Evolutionary conservation across 768 basidiomycete species (phyloP), one percentile per base, ranked within the genome.

Genomic region (Asterophora parasitica): DNA sequence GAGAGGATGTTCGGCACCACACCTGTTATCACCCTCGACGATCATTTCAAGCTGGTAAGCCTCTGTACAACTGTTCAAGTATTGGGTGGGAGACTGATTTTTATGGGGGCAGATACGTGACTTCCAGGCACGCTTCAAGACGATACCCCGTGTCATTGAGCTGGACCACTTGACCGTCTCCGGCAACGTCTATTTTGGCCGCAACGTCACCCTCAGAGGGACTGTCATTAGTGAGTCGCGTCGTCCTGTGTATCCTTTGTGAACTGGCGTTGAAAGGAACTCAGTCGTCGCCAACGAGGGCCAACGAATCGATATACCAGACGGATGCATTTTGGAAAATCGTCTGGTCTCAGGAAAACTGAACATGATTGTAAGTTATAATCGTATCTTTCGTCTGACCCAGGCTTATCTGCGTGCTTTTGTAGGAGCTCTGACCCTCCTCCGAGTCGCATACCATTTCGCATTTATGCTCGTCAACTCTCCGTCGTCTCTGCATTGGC

Each of bases 1-100:
- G 67, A 72, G 11, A 67, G 83, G 50, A 78, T 83, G 72, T 88
- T 88, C 60, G 73, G 67, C 42, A 78, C 74, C 17, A 76, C 82
- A 33, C 90, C 89, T 6, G 83, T 90, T 34, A 81, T 92, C 74
- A 90, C 90, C 71, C 76, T 91, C 41, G 87, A 87, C 42, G 83
- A 86, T 60, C 82, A 83, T 59, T 92, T 92, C 76, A 89, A 85
- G 75, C 88, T 85, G 76, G 85, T 84, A 44, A 40, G 60, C 38
- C 23, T 23, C 6, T 35, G 19, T 7, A n/a, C 9, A 12, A 34
- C 16, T 36, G 15, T 31, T 8, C 15, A 11, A n/a, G n/a, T n/a
- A n/a, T n/a, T n/a, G n/a, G 12, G 55, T 55, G 77, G 40, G 74
- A 77, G 52, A 75, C 19, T 43, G 13, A 30, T 15, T 32, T 16